These are phyloP conservation scores for Amauroascus verrucosus DNA, from an alignment of 2,329 filamentous ascomycete species.

Conservation along the genomic window DNA sequence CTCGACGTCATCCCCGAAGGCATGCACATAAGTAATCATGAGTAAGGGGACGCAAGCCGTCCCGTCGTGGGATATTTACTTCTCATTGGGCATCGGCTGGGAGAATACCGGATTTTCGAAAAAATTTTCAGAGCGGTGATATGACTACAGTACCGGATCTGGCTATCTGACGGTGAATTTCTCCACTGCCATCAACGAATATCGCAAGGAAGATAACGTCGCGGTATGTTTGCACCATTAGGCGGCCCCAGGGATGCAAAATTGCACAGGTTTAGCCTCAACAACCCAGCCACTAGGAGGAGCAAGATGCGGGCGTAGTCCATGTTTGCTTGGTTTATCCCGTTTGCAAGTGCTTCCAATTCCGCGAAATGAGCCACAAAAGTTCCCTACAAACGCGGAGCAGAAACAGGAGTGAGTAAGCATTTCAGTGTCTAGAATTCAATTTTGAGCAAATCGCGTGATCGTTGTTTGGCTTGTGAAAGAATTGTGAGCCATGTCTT, in stretches of 20 bases:
- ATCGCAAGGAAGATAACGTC: too few species aligned
- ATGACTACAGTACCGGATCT: too few species aligned
- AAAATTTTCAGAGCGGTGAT: too few species aligned
- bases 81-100: background rate
- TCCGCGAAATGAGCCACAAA: background rate
- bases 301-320: background rate
- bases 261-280: background rate
- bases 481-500: conserved; percentile 36
- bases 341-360: conserved; percentile 20
- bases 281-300: background rate
- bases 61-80: background rate
- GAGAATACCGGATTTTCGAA: too few species aligned
- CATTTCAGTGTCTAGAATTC: background rate
- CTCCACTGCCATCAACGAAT: too few species aligned
- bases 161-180: background rate
- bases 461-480: background rate
- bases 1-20: background rate
- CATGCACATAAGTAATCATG: background rate
- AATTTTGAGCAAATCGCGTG: background rate
- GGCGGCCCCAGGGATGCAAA: background rate
- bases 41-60: background rate
- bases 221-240: too few species aligned
- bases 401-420: background rate
- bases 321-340: conserved; percentile 23
- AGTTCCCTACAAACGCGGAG: background rate